phyloP scores from a whole-genome alignment of 345 rosid species.

The Cardiospermum halicacabum region DNA sequence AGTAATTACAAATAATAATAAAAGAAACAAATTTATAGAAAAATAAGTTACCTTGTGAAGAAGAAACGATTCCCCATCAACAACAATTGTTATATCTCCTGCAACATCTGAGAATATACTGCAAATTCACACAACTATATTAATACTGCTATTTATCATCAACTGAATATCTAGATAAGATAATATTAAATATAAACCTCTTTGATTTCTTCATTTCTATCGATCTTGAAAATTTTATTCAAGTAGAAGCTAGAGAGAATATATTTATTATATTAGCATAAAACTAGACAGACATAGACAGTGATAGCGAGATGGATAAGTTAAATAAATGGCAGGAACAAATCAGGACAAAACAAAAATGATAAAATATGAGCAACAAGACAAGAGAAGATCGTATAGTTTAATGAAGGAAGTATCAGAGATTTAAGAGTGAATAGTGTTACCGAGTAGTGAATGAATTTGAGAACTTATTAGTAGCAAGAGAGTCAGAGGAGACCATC shows the following conservation, averaged over 20 bases:
- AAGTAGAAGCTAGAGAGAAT: not conserved
- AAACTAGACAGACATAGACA: not conserved
- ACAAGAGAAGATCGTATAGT: not conserved
- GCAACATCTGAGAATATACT: slow-evolving; percentile 92
- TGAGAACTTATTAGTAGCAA: slow-evolving; percentile 30
- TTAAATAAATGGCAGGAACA: not conserved
- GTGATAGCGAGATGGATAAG: not conserved
- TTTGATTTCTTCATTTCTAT: not conserved
- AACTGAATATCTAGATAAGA: too few relatives aligned
- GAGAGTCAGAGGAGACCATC: slow-evolving; percentile 30
- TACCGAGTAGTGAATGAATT: slow-evolving; percentile 55
- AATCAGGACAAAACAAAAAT: not conserved
- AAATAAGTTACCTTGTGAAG: slow-evolving; percentile 71
- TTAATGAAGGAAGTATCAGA: not conserved
- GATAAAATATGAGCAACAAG: not conserved
- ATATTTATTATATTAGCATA: too few relatives aligned
- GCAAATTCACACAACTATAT: slow-evolving; percentile 16
- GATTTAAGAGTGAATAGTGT: too few relatives aligned
- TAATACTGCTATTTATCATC: not conserved
- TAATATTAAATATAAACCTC: too few relatives aligned
- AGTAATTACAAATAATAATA: not conserved
- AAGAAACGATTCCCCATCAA: slow-evolving; percentile 74
- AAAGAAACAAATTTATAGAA: not conserved
- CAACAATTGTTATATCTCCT: slow-evolving; percentile 70
- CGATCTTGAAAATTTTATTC: not conserved